Evolutionary conservation across 2,329 filamentous ascomycete genomes (phyloP), one percentile per base, ranked within the genome.

Genomic region (Hirsutella thompsonii): DNA sequence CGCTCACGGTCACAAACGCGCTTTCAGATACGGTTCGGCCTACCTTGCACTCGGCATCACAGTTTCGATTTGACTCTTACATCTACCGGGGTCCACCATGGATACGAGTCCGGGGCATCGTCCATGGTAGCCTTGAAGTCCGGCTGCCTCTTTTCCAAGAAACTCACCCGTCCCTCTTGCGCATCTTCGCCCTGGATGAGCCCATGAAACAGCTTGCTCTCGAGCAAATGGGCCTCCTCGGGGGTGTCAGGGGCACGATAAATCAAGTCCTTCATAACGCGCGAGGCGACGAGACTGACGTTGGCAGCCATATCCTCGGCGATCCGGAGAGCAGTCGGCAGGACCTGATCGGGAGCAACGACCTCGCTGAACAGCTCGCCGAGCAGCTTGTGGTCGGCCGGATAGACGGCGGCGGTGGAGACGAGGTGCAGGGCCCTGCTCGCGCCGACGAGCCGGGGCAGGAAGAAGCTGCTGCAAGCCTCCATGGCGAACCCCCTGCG

Each of bases 181-280:
- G 80, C 75, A 51, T 86, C 82, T 19, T 47, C 46, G 9, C 59
- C 72, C 9, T 60, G 62, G 56, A 79, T 78, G 43, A 82, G 44
- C 47, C 79, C 74, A 51, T 70, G 72, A 42, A 83, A 66, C n/a
- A 83, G 57, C 46, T 65, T 69, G 47, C 72, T 77, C 60, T 89
- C 83, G 23, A 88, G 60, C 47, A 86, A 57, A 63, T 86, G 81
- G 41, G 81, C 74, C 38, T 69, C 79, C 61, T 89, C 83, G 0
- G 81, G 72, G 19, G 69, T 75, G 16, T 61, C 66, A 0, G 68
- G 64, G 29, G 69, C 68, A 23, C 74, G 62, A 49, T 72, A 85
- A 65, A 88, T 79, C 64, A 89, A 58, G 51, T 86, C 82, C 53
- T 75, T 73, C 72, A 84, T 87, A 42, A 86, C 53, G 47, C 74